Evolutionary conservation across 208 protist genomes (phyloP), one percentile per base, ranked within the genome.

Genomic region (Leishmania turanica): DNA sequence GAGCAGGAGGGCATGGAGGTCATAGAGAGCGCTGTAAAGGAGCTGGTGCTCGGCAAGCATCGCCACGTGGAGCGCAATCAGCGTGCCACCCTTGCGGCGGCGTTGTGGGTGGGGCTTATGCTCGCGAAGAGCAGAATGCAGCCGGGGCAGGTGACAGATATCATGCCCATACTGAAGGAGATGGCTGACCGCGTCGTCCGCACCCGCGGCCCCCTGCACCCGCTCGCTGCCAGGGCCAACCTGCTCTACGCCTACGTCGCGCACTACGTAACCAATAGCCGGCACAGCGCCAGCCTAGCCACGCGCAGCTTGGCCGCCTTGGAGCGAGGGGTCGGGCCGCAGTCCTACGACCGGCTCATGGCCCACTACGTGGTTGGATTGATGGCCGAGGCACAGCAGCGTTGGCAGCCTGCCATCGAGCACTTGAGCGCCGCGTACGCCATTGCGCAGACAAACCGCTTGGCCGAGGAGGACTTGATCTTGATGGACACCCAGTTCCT

Each of bases 341-440:
- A 89, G 60, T 88, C 84, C 8, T 66, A 70, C 69, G 80, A 85
- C 75, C 69, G 87, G 31, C 80, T 86, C 51, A 72, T 82, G 27
- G 84, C 78, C 7, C 83, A 90, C 84, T 82, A 75, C 56, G 62
- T 87, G 24, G 54, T 77, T 27, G 80, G 80, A 11, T 78, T 42
- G 11, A 83, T 82, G 70, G 79, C 82, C 56, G 79, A 80, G 71
- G 69, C 82, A 54, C 79, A 78, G 78, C 81, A 84, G 56, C 88
- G 88, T 47, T 93, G 90, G 90, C 84, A 78, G 19, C 75, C 79
- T n/a, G 81, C 84, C 31, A 37, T 93, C 24, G 86, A 89, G 78
- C 88, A 93, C 87, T 78, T 90, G 80, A 90, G 89, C 85, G 82
- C 88, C 24, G 90, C 90, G 6, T 82, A 91, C 75, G 69, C 86